These are phyloP conservation scores for Cordyceps cateniannulata DNA, from an alignment of 2,329 filamentous ascomycete genomes.

Conservation along the genomic window DNA sequence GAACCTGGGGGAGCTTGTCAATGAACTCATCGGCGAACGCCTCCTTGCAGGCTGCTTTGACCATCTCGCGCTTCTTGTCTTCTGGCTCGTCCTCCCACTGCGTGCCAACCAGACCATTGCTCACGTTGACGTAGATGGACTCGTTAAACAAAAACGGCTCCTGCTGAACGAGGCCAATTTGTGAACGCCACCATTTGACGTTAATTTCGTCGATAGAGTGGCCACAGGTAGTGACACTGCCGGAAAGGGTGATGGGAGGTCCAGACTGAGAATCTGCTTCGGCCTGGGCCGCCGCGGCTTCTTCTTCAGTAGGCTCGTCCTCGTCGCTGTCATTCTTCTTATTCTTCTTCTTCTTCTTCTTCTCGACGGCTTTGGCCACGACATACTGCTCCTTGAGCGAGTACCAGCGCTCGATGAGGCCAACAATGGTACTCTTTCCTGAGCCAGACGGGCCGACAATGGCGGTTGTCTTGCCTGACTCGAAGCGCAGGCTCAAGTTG, in stretches of 20 bases:
- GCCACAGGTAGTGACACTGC: slow-evolving; percentile 44
- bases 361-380: slow-evolving; percentile 34
- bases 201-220: slow-evolving; percentile 52
- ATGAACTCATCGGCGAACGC: slow-evolving; percentile 67
- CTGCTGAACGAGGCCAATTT: slow-evolving; percentile 62
- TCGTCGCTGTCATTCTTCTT: slow-evolving; percentile 22
- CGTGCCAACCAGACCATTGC: slow-evolving; percentile 49
- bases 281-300: slow-evolving; percentile 21
- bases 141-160: slow-evolving; percentile 64
- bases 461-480: slow-evolving; percentile 61
- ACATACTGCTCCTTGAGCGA: slow-evolving; percentile 47
- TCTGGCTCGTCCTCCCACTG: slow-evolving; percentile 46
- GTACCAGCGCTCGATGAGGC: slow-evolving; percentile 67
- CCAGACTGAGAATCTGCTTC: slow-evolving; percentile 28
- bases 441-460: slow-evolving; percentile 68
- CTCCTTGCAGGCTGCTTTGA: slow-evolving; percentile 58
- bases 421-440: slow-evolving; percentile 70
- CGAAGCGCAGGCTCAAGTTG: slow-evolving; percentile 49
- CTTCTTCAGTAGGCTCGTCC: slow-evolving; percentile 23
- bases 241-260: slow-evolving; percentile 38
- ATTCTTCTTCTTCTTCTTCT: slow-evolving; percentile 28
- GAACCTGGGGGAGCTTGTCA: slow-evolving; percentile 49
- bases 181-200: slow-evolving; percentile 55
- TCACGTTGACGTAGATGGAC: slow-evolving; percentile 57
- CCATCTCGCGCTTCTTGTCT: slow-evolving; percentile 51